A percentile compares a stretch with the other conserved stretches of the same genome.
Evolutionary conservation across 805 yeast species (phyloP).

Genomic region (Dipodascopsis tothii): DNA sequence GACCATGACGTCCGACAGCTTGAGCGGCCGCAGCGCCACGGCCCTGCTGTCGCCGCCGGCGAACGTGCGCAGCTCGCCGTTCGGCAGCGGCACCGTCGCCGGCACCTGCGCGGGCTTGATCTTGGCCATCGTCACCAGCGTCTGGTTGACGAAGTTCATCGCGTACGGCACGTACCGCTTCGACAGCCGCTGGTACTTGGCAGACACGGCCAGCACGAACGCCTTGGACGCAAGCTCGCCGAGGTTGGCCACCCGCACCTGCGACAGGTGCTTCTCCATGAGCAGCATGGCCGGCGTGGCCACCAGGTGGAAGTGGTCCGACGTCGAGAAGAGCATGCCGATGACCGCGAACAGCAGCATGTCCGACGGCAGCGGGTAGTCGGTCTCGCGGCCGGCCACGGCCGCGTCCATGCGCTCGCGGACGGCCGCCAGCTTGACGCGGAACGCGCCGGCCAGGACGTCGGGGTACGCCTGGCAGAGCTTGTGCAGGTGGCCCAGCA

Average conservation of each 20-base stretch:
- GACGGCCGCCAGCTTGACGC: conserved; percentile 49
- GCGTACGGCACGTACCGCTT: conserved; percentile 81
- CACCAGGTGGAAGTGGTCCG: conserved; percentile 89
- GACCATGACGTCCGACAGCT: conserved; percentile 14
- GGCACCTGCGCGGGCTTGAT: conserved; percentile 1
- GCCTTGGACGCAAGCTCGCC: conserved; percentile 51
- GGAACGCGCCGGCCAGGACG: conserved; percentile 52
- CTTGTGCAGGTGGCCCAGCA: conserved; percentile 39
- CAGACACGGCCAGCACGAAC: conserved; percentile 54
- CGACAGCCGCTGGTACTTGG: conserved; percentile 70
- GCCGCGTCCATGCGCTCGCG: conserved; percentile 43
- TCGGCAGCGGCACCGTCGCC: conserved; percentile 10
- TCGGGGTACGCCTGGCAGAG: conserved; percentile 61
- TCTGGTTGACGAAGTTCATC: conserved; percentile 16
- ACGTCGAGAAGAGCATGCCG: conserved; percentile 80
- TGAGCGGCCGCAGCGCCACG: conserved; percentile 3
- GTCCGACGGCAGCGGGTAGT: conserved; percentile 36
- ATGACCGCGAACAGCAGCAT: conserved; percentile 60
- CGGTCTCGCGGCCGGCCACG: conserved; percentile 1
- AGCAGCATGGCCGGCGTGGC: conserved; percentile 75
- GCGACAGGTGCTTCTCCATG: conserved; percentile 62
- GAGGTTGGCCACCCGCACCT: conserved; percentile 37
- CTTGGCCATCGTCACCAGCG: conserved; percentile 34
- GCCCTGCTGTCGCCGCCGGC: conserved; percentile 5
- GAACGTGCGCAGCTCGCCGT: neutral